These are phyloP conservation scores for Monilinia laxa DNA, from an alignment of 2,329 filamentous ascomycete species.

Conservation along the genomic window DNA sequence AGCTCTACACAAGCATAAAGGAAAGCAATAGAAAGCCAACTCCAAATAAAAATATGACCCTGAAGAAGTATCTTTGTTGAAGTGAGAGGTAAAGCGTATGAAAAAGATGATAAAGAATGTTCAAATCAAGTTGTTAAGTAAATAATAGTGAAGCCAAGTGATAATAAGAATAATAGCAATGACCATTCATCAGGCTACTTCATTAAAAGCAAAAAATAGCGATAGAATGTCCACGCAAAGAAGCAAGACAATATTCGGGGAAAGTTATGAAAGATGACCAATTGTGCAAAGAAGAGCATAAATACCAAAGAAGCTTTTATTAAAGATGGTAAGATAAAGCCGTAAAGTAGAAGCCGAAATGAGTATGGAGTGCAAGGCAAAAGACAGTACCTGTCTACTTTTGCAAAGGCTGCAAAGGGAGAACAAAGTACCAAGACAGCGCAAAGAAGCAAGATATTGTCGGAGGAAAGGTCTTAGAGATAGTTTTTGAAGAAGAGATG, in stretches of 20 bases:
- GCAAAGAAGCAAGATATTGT: background rate
- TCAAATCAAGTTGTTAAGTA: background rate
- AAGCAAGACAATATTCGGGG: background rate
- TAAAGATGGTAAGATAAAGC: background rate
- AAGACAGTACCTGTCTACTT: background rate
- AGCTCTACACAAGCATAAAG: background rate
- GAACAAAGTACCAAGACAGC: too few relatives aligned
- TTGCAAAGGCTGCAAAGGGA: background rate
- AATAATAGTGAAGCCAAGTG: background rate
- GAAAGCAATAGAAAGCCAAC: background rate
- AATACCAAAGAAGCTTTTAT: background rate
- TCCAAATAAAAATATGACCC: background rate
- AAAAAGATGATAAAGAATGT: background rate
- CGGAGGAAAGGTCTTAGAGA: background rate
- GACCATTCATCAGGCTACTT: background rate
- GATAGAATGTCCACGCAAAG: background rate
- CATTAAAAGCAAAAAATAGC: background rate
- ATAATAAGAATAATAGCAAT: background rate
- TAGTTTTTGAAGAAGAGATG: background rate
- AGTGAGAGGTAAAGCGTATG: background rate
- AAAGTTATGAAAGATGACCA: background rate
- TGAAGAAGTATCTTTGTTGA: background rate
- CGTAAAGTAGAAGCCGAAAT: background rate
- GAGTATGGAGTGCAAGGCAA: background rate
- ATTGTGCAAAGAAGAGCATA: background rate